Evolutionary conservation across 140 eudicot genomes (phyloP).

Genomic region (Senecio squalidus): DNA sequence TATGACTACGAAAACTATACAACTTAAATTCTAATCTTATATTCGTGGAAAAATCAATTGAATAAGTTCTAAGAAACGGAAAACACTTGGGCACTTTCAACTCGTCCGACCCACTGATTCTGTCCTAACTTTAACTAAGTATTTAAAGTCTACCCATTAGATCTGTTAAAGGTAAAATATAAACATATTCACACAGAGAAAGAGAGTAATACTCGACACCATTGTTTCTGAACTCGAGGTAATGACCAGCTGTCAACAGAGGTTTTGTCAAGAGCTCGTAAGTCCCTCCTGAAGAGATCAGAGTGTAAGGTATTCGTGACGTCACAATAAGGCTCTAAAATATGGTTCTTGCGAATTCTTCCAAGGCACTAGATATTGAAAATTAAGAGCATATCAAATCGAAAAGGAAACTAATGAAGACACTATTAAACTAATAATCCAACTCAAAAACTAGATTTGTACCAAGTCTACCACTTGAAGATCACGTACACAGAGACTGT

Average conservation of each 20-base stretch:
- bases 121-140: not conserved
- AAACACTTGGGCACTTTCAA: not conserved
- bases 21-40: too few relatives aligned
- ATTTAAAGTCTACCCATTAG: too few relatives aligned
- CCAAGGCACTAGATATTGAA: conserved; percentile 26
- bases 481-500: conserved; percentile 10
- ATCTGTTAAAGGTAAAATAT: not conserved
- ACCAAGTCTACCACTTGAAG: conserved; percentile 26
- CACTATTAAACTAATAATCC: not conserved
- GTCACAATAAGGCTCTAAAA: conserved; percentile 15
- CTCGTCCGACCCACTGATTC: not conserved
- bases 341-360: not conserved
- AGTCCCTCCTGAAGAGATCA: conserved; percentile 11
- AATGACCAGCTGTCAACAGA: not conserved
- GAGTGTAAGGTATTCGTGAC: not conserved
- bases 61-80: too few relatives aligned
- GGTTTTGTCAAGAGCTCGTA: not conserved
- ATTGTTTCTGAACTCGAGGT: conserved; percentile 13
- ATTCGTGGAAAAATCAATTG: too few relatives aligned
- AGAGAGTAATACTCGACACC: conserved; percentile 21
- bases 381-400: not conserved
- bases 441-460: not conserved
- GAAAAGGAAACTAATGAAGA: not conserved
- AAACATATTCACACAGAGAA: not conserved
- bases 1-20: too few relatives aligned